Evolutionary conservation across 371 early-diverging fungal species (phyloP).

Genomic region (Dentiscutata heterogama): DNA sequence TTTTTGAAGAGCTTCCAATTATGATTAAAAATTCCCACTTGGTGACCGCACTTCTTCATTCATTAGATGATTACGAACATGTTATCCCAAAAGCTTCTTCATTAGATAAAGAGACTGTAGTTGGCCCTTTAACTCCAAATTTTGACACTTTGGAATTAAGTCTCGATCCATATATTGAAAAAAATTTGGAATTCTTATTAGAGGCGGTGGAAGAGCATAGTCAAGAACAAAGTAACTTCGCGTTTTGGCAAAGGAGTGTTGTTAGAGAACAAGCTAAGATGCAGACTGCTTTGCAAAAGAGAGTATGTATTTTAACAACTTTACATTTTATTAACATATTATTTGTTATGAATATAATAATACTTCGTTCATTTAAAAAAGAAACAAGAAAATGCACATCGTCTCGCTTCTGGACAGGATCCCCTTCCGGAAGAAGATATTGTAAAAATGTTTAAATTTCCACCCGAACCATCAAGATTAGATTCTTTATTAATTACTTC

Average conservation of each 20-base stretch:
- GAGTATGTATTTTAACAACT: conserved; percentile 57
- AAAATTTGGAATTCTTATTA: conserved; percentile 88
- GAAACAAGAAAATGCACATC: conserved; percentile 83
- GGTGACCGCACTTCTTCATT: conserved; percentile 82
- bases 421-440: conserved; percentile 89
- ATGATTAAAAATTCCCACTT: conserved; percentile 86
- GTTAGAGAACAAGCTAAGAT: conserved; percentile 87
- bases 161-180: conserved; percentile 84
- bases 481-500: conserved; percentile 88
- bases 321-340: background rate
- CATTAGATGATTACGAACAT: conserved; percentile 70
- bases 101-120: conserved; percentile 28
- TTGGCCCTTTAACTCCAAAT: conserved; percentile 80
- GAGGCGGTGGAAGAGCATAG: conserved; percentile 92
- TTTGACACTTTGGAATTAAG: conserved; percentile 86
- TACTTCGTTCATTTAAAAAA: conserved; percentile 48
- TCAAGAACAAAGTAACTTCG: conserved; percentile 92
- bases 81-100: conserved; percentile 54
- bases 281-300: conserved; percentile 67
- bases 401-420: conserved; percentile 76
- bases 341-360: background rate
- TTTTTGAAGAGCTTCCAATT: conserved; percentile 93
- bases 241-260: conserved; percentile 92
- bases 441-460: conserved; percentile 69
- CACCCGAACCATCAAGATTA: conserved; percentile 91